phyloP scores from a whole-genome alignment of 345 rosid genomes.

The Euclidium syriacum region DNA sequence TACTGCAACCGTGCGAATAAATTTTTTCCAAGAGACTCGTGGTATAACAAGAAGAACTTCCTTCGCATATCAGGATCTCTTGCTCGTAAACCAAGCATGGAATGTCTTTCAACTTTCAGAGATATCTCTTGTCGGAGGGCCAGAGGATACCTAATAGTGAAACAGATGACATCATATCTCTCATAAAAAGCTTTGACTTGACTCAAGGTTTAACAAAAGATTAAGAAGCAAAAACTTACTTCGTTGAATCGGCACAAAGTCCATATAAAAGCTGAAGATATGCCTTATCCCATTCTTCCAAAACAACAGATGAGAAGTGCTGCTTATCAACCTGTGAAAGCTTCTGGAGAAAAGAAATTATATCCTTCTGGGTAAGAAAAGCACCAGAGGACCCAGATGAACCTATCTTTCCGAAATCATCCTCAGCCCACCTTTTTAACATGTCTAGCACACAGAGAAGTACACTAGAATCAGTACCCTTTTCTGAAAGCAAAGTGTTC shows the following conservation, averaged over 20 bases:
- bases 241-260: conserved; percentile 76
- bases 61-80: conserved; percentile 85
- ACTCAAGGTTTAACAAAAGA: background rate
- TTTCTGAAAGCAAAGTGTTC: conserved; percentile 78
- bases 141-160: conserved; percentile 51
- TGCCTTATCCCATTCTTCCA: conserved; percentile 88
- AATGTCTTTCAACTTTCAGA: conserved; percentile 93
- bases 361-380: conserved; percentile 68
- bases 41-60: conserved; percentile 77
- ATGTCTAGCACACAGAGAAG: conserved; percentile 82
- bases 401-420: conserved; percentile 55
- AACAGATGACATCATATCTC: conserved; percentile 25
- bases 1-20: conserved; percentile 76
- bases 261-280: conserved; percentile 93
- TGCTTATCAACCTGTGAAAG: conserved; percentile 92
- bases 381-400: conserved; percentile 40
- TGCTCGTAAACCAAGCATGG: conserved; percentile 94
- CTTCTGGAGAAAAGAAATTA: conserved; percentile 76
- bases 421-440: conserved; percentile 82
- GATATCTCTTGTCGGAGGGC: conserved; percentile 83
- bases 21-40: conserved; percentile 70
- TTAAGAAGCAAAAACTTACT: conserved; percentile 41
- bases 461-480: conserved; percentile 81
- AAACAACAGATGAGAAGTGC: conserved; percentile 51
- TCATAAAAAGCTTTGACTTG: background rate